Percentiles rank a stretch among this genome's conserved stretches.
Conservation (phyloP, 768 basidiomycete genomes). For the Rhizopogon rudus region DNA sequence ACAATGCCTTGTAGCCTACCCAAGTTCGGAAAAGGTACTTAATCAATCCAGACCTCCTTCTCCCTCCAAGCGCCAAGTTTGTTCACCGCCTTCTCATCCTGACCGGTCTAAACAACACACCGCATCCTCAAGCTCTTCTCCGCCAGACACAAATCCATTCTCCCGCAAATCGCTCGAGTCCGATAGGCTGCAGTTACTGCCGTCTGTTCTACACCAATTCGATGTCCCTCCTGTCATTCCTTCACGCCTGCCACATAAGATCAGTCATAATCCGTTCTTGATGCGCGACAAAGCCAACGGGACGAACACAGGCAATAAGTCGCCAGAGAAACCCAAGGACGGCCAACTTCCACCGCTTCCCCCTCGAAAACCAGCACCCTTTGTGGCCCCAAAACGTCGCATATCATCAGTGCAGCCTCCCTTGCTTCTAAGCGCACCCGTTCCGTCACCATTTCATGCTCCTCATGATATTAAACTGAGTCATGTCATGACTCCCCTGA, state of each 20-base stretch:
- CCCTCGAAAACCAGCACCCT: slow-evolving; percentile 31
- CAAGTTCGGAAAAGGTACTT: slow-evolving; percentile 1
- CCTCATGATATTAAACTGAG: slow-evolving; percentile 20
- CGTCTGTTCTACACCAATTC: slow-evolving; percentile 1
- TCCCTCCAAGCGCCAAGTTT: slow-evolving; percentile 17
- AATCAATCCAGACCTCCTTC: slow-evolving; percentile 11
- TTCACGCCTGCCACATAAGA: slow-evolving; percentile 13
- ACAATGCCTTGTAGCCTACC: slow-evolving; percentile 13
- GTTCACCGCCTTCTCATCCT: slow-evolving; percentile 23
- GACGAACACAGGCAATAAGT: neutral
- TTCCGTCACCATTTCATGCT: slow-evolving; percentile 4
- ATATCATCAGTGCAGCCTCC: slow-evolving; percentile 6
- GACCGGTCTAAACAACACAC: slow-evolving; percentile 18
- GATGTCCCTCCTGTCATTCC: slow-evolving; percentile 1
- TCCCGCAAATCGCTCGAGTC: slow-evolving; percentile 18
- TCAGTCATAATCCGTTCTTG: slow-evolving; percentile 28
- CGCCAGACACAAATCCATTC: slow-evolving; percentile 26
- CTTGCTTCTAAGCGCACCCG: slow-evolving; percentile 2
- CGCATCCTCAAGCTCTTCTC: slow-evolving; percentile 14
- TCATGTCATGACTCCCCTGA: slow-evolving; percentile 60
- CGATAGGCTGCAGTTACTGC: neutral
- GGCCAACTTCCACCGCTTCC: slow-evolving; percentile 25
- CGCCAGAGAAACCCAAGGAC: slow-evolving; percentile 10
- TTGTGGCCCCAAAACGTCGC: slow-evolving; percentile 14
- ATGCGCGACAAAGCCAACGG: slow-evolving; percentile 15